Evolutionary conservation across 192 early-diverging fungal genomes (phyloP).

Genomic region (Coemansia sp.): DNA sequence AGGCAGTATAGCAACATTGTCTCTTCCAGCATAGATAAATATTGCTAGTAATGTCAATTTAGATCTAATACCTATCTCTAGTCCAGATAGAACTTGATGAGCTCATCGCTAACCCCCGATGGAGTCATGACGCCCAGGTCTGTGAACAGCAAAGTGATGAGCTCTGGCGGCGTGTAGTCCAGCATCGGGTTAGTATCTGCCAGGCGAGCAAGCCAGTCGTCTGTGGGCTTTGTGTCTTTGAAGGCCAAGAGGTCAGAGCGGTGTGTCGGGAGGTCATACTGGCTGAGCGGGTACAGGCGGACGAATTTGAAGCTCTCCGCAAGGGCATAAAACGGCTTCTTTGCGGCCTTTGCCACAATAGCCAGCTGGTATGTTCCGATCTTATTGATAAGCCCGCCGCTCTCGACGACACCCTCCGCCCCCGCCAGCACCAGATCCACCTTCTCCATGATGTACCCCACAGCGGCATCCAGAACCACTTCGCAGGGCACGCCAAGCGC

Average conservation of each 20-base stretch:
- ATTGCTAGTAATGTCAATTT: background rate
- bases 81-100: conserved; percentile 83
- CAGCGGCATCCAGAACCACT: conserved; percentile 88
- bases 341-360: conserved; percentile 91
- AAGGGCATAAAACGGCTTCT: conserved; percentile 93
- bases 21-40: background rate
- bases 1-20: conserved; percentile 16
- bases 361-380: conserved; percentile 97
- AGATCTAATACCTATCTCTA: conserved; percentile 7
- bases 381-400: conserved; percentile 96
- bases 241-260: conserved; percentile 71
- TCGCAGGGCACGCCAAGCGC: conserved; percentile 79
- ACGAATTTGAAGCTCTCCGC: conserved; percentile 99
- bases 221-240: conserved; percentile 43
- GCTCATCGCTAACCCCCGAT: conserved; percentile 82
- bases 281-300: conserved; percentile 91
- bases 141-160: conserved; percentile 88
- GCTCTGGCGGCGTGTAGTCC: conserved; percentile 93
- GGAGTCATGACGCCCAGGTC: conserved; percentile 93
- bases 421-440: conserved; percentile 97
- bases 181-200: conserved; percentile 71
- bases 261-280: conserved; percentile 88
- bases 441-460: conserved; percentile 93
- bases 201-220: conserved; percentile 52
- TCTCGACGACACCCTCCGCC: conserved; percentile 97